phyloP scores from a whole-genome alignment of 176 grass and related monocot species.

The Rhynchospora tenuis region DNA sequence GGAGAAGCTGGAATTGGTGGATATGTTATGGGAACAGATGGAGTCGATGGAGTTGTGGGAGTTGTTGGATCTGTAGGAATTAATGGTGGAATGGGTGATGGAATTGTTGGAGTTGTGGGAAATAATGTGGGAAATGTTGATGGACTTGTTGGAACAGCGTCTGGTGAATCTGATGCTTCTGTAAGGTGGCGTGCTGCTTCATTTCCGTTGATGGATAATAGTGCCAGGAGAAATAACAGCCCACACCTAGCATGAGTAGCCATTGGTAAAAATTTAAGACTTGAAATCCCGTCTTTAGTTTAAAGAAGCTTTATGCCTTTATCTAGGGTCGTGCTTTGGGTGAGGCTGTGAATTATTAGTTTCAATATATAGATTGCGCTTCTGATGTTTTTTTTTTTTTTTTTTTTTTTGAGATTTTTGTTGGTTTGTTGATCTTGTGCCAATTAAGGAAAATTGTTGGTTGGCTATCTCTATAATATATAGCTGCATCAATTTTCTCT shows the following conservation, averaged over 20 bases:
- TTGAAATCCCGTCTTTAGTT: neutral
- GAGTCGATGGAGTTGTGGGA: neutral
- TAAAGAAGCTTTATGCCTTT: neutral
- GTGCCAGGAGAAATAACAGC: neutral
- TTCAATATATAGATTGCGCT: neutral
- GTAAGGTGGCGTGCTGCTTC: neutral
- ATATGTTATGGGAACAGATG: constrained; percentile 23
- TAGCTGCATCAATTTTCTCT: neutral
- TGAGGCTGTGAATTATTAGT: neutral
- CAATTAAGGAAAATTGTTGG: neutral
- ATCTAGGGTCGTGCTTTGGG: neutral
- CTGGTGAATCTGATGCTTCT: neutral
- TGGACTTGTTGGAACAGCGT: neutral
- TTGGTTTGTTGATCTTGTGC: neutral
- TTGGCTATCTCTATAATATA: neutral
- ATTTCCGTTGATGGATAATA: neutral
- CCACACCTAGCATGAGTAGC: neutral
- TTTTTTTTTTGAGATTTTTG: neutral
- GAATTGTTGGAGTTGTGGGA: neutral
- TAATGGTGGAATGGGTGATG: too few species aligned
- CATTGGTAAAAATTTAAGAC: neutral
- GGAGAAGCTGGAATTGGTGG: neutral
- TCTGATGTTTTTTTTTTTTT: neutral
- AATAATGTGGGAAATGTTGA: constrained; percentile 14
- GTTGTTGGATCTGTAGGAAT: neutral